Evolutionary conservation across 1,139 yeast genomes (phyloP).

Genomic region (Pichia sp.): DNA sequence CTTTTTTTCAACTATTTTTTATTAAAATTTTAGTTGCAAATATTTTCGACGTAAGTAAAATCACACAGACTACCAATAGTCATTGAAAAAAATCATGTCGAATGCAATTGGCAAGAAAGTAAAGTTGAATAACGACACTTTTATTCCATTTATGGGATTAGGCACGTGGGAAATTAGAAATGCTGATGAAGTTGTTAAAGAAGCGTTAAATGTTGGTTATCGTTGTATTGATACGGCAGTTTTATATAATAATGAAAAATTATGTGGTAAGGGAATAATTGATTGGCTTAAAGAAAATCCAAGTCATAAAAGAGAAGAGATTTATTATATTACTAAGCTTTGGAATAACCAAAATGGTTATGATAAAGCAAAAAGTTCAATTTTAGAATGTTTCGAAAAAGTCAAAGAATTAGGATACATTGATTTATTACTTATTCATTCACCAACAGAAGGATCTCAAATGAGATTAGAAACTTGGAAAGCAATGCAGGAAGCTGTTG

Average conservation of each 20-base stretch:
- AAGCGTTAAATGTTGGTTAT: slow-evolving; percentile 43
- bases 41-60: too few relatives aligned
- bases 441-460: slow-evolving; percentile 50
- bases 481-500: slow-evolving; percentile 64
- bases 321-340: slow-evolving; percentile 68
- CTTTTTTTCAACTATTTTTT: too few relatives aligned
- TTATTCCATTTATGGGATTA: slow-evolving; percentile 43
- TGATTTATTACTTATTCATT: slow-evolving; percentile 52
- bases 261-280: slow-evolving; percentile 48
- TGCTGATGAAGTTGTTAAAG: slow-evolving; percentile 39
- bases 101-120: slow-evolving; percentile 5
- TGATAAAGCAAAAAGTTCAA: slow-evolving; percentile 48
- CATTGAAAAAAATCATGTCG: not conserved
- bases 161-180: slow-evolving; percentile 44
- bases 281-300: slow-evolving; percentile 50
- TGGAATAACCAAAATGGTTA: slow-evolving; percentile 58
- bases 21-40: too few relatives aligned
- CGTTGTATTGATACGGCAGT: slow-evolving; percentile 58
- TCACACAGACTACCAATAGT: not conserved
- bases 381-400: slow-evolving; percentile 42
- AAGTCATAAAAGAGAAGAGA: slow-evolving; percentile 45
- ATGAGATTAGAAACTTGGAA: slow-evolving; percentile 49
- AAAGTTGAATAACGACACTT: slow-evolving; percentile 31
- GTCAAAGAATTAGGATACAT: slow-evolving; percentile 46
- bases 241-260: slow-evolving; percentile 49